Conservation (phyloP, 2,329 filamentous ascomycete species). For the Drechslerella dactyloides region DNA sequence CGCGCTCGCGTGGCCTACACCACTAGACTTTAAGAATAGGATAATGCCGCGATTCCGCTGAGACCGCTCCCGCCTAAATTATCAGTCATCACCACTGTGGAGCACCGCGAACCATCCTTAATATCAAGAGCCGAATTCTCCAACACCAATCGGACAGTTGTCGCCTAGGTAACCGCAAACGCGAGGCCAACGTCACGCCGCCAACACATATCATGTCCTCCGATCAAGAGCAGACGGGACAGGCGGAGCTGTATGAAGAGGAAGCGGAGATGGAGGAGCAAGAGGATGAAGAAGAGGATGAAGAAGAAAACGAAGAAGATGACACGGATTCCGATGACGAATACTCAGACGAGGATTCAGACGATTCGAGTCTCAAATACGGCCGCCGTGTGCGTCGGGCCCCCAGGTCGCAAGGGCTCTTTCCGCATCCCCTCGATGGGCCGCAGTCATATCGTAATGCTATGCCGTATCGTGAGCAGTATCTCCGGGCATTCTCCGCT, state of each 20-base stretch:
- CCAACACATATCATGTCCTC: no score
- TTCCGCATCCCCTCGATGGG: slow-evolving; percentile 33
- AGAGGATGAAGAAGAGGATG: neutral
- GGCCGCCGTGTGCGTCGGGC: slow-evolving; percentile 6
- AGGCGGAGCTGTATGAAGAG: neutral
- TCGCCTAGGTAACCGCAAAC: no score
- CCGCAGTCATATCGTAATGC: neutral
- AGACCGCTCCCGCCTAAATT: no score
- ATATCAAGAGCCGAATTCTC: no score
- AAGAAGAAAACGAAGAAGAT: neutral
- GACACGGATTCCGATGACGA: neutral
- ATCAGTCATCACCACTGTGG: no score
- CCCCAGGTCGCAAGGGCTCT: neutral
- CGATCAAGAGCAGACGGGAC: no score
- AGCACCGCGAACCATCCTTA: no score
- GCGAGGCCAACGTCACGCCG: neutral
- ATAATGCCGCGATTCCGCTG: no score
- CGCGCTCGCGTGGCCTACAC: no score
- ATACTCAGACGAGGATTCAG: neutral
- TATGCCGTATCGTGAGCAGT: slow-evolving; percentile 30
- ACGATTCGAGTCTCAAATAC: neutral
- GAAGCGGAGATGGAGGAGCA: neutral
- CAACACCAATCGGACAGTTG: no score
- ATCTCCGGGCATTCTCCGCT: slow-evolving; percentile 31
- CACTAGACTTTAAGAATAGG: no score